A percentile compares a stretch with the other conserved stretches of the same genome.
Conservation (phyloP, 352 stramenopile genomes). For the Globisporangium cylindrosporum region DNA sequence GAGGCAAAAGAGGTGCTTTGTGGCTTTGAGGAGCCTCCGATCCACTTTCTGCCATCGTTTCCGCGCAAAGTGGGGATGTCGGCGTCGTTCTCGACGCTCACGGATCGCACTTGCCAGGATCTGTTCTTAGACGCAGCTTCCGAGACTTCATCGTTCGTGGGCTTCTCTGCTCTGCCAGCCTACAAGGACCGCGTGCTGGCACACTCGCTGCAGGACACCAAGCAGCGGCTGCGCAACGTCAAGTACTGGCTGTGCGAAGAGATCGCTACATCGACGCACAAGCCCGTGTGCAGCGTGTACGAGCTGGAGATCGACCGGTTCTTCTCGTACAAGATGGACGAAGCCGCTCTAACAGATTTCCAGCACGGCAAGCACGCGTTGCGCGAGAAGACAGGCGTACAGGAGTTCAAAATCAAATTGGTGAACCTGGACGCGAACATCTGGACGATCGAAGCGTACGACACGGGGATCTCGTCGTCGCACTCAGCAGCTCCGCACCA, state of each 20-base stretch:
- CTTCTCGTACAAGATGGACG: slow-evolving; percentile 40
- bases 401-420: slow-evolving; percentile 53
- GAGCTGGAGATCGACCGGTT: slow-evolving; percentile 56
- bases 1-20: slow-evolving; percentile 85
- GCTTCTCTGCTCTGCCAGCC: slow-evolving; percentile 28
- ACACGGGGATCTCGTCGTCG: slow-evolving; percentile 1
- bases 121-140: slow-evolving; percentile 44
- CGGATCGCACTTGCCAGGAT: slow-evolving; percentile 52
- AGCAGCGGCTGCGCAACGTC: slow-evolving; percentile 34
- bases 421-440: slow-evolving; percentile 58
- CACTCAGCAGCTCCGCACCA: slow-evolving; percentile 12
- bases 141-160: slow-evolving; percentile 14
- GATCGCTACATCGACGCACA: slow-evolving; percentile 42
- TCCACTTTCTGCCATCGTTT: slow-evolving; percentile 73
- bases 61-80: slow-evolving; percentile 54
- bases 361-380: slow-evolving; percentile 27
- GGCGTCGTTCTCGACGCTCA: slow-evolving; percentile 67
- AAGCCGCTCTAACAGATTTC: slow-evolving; percentile 21
- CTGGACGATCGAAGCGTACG: slow-evolving; percentile 29
- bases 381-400: slow-evolving; percentile 37
- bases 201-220: slow-evolving; percentile 46
- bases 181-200: slow-evolving; percentile 74
- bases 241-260: slow-evolving; percentile 53
- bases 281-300: slow-evolving; percentile 47
- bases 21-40: slow-evolving; percentile 77